These are phyloP conservation scores for Nicotiana paniculata DNA, from an alignment of 257 asterid species.

Conservation along the genomic window DNA sequence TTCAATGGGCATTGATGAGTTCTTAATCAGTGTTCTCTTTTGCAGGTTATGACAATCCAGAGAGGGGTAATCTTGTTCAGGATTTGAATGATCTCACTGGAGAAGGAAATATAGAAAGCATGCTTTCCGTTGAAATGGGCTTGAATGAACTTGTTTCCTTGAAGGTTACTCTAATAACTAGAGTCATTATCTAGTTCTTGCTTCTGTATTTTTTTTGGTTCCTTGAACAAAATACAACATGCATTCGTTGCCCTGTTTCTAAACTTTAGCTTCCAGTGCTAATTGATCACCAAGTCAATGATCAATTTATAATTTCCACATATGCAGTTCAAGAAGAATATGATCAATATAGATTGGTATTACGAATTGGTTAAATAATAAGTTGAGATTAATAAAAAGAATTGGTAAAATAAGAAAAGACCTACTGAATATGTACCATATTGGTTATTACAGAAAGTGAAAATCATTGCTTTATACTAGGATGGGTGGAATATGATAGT, in stretches of 20 bases:
- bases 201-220: not conserved
- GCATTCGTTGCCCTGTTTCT: not conserved
- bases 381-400: not conserved
- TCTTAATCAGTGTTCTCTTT: conserved; percentile 12
- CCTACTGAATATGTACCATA: not conserved
- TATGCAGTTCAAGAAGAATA: not conserved
- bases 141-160: conserved; percentile 83
- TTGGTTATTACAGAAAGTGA: not conserved
- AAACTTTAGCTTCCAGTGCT: not conserved
- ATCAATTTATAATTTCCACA: not conserved
- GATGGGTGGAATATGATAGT: not conserved
- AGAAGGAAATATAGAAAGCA: conserved; percentile 96
- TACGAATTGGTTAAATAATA: not conserved
- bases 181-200: conserved; percentile 1
- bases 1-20: not conserved
- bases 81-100: conserved; percentile 83
- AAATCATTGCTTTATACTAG: not conserved
- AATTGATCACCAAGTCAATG: not conserved
- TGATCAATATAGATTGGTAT: not conserved
- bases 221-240: not conserved
- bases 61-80: conserved; percentile 51
- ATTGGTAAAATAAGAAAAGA: not conserved
- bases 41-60: conserved; percentile 58
- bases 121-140: conserved; percentile 93
- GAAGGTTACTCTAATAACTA: conserved; percentile 44